Conservation (phyloP, 1,139 yeast genomes). For the Hyphopichia pseudoburtonii region DNA sequence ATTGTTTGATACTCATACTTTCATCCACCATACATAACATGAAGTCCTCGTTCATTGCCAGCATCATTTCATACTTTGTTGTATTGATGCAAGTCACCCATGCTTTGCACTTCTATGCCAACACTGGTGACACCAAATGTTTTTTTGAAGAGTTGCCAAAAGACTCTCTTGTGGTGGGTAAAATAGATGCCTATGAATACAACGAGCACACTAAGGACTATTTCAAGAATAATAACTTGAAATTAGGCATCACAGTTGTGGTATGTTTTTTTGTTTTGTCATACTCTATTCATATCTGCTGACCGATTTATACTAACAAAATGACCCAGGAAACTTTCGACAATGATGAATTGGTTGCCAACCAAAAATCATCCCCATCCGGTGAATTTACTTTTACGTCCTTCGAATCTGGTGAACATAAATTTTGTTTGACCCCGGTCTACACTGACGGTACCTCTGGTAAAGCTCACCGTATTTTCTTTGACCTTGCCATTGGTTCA, state of each 20-base stretch:
- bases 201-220: slow-evolving; percentile 31
- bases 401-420: slow-evolving; percentile 48
- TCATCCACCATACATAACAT: background rate
- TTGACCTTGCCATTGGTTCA: slow-evolving; percentile 49
- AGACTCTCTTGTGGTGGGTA: slow-evolving; percentile 46
- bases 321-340: slow-evolving; percentile 45
- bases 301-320: slow-evolving; percentile 16
- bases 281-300: background rate
- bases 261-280: slow-evolving; percentile 16
- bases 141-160: slow-evolving; percentile 46
- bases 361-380: slow-evolving; percentile 37
- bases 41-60: slow-evolving; percentile 6
- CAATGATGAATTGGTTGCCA: slow-evolving; percentile 44
- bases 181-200: slow-evolving; percentile 42
- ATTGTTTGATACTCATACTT: background rate
- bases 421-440: slow-evolving; percentile 46
- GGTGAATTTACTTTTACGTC: slow-evolving; percentile 48
- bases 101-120: slow-evolving; percentile 48
- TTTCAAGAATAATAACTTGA: slow-evolving; percentile 30
- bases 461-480: slow-evolving; percentile 42
- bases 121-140: slow-evolving; percentile 47
- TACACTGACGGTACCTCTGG: slow-evolving; percentile 36
- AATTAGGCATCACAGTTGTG: slow-evolving; percentile 42
- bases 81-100: slow-evolving; percentile 14
- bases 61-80: slow-evolving; percentile 10